phyloP scores from a whole-genome alignment of 495 filamentous ascomycete genomes.

The Penicillium robsamsonii region DNA sequence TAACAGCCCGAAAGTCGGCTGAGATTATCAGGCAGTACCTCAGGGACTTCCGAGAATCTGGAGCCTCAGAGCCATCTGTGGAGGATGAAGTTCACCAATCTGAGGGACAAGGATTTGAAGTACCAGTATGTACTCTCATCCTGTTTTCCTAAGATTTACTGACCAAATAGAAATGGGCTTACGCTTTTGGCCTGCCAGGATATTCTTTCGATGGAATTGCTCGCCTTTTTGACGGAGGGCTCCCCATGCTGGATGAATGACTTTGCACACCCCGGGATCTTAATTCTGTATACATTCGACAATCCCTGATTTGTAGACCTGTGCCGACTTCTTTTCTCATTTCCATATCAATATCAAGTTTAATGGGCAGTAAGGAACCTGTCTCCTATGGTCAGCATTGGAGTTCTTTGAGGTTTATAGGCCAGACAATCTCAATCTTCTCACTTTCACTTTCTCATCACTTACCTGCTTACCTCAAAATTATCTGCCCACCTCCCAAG shows the following conservation, averaged over 20 bases:
- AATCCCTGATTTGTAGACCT: no score
- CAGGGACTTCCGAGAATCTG: slow-evolving; percentile 31
- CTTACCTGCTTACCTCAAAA: no score
- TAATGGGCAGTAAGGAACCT: no score
- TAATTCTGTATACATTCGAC: slow-evolving; percentile 1
- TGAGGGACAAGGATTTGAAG: slow-evolving; percentile 27
- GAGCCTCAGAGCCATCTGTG: slow-evolving; percentile 2
- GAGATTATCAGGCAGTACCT: slow-evolving; percentile 41
- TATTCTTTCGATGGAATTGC: slow-evolving; percentile 44
- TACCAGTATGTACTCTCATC: slow-evolving; percentile 24
- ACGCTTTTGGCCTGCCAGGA: slow-evolving; percentile 43
- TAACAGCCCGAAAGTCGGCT: slow-evolving; percentile 40
- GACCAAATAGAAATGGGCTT: slow-evolving; percentile 35
- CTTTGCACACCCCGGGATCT: not conserved
- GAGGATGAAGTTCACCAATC: not conserved
- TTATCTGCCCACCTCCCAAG: no score
- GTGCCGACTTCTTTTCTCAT: no score
- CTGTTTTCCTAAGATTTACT: not conserved
- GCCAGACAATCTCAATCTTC: no score
- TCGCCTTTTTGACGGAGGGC: slow-evolving; percentile 35
- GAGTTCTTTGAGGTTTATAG: no score
- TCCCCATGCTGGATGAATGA: slow-evolving; percentile 36
- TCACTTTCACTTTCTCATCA: no score
- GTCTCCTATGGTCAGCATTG: no score
- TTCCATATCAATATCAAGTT: no score